Evolutionary conservation across 768 basidiomycete genomes (phyloP).

Genomic region (Stropharia rugosoannulata): DNA sequence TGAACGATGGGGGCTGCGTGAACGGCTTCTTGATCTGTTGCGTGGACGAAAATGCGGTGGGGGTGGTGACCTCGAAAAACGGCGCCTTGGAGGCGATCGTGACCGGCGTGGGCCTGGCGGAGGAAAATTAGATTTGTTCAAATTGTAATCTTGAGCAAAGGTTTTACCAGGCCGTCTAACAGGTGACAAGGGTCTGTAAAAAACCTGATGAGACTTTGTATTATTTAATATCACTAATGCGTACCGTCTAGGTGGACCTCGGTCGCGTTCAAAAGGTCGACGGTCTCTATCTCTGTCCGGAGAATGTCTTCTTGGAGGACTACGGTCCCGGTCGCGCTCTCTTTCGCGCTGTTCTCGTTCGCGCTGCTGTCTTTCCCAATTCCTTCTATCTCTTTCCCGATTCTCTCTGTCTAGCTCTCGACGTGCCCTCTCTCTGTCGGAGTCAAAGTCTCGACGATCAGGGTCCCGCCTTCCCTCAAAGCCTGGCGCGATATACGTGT

Average conservation of each 20-base stretch:
- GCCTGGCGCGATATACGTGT: conserved; percentile 31
- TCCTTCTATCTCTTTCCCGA: conserved; percentile 16
- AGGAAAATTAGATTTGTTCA: neutral
- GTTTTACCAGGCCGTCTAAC: conserved; percentile 11
- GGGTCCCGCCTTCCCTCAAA: conserved; percentile 26
- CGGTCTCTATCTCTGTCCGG: conserved; percentile 22
- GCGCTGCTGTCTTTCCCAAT: conserved; percentile 10
- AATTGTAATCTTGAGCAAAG: neutral
- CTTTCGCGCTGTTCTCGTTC: conserved; percentile 19
- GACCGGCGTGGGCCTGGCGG: conserved; percentile 19
- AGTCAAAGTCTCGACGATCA: conserved; percentile 22
- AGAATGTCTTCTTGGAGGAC: no score
- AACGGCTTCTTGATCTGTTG: conserved; percentile 19
- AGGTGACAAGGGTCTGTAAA: conserved; percentile 11
- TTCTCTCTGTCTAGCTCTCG: conserved; percentile 16
- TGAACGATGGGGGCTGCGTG: conserved; percentile 24
- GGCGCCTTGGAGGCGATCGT: conserved; percentile 25
- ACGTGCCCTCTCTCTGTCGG: conserved; percentile 19
- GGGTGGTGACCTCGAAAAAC: conserved; percentile 19
- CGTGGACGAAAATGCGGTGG: conserved; percentile 16
- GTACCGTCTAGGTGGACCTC: conserved; percentile 23
- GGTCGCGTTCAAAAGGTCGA: conserved; percentile 22
- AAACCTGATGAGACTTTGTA: neutral
- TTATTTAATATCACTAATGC: neutral
- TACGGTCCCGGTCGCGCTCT: conserved; percentile 22